These are phyloP conservation scores for Davidsoniella neocaledoniae DNA, from an alignment of 2,329 filamentous ascomycete species.

Conservation along the genomic window DNA sequence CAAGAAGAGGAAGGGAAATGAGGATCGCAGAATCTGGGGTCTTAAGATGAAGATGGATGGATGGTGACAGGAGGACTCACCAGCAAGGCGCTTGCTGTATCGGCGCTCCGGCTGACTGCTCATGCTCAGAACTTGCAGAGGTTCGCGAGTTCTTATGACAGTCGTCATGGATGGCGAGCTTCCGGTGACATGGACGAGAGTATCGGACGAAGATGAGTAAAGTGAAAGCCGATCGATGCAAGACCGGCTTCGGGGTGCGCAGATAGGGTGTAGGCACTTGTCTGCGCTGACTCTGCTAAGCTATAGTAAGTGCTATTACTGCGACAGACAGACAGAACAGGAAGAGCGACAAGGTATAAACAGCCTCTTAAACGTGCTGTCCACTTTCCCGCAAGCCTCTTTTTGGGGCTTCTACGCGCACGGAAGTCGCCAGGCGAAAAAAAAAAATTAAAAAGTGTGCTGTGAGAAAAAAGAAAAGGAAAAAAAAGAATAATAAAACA, in stretches of 20 bases:
- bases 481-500: constrained; percentile 1
- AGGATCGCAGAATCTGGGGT: constrained; percentile 1
- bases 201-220: not conserved
- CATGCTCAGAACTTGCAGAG: constrained; percentile 54
- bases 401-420: constrained; percentile 1
- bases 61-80: constrained; percentile 26
- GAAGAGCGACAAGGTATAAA: not conserved
- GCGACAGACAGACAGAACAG: not conserved
- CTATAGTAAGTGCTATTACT: not conserved
- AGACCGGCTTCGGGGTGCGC: constrained; percentile 1
- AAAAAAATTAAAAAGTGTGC: constrained; percentile 1
- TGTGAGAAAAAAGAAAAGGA: not conserved
- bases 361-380: too few relatives aligned
- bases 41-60: not conserved
- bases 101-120: constrained; percentile 43
- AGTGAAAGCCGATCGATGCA: constrained; percentile 4
- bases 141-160: constrained; percentile 45
- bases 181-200: constrained; percentile 11
- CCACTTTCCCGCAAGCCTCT: not conserved
- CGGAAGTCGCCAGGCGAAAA: not conserved
- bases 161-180: constrained; percentile 50
- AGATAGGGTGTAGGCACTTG: too few relatives aligned
- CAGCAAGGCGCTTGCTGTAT: constrained; percentile 47
- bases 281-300: too few relatives aligned
- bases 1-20: not conserved